These are phyloP conservation scores for Scheffersomyces cryptocercus DNA, from an alignment of 1,139 yeast species.

Conservation along the genomic window DNA sequence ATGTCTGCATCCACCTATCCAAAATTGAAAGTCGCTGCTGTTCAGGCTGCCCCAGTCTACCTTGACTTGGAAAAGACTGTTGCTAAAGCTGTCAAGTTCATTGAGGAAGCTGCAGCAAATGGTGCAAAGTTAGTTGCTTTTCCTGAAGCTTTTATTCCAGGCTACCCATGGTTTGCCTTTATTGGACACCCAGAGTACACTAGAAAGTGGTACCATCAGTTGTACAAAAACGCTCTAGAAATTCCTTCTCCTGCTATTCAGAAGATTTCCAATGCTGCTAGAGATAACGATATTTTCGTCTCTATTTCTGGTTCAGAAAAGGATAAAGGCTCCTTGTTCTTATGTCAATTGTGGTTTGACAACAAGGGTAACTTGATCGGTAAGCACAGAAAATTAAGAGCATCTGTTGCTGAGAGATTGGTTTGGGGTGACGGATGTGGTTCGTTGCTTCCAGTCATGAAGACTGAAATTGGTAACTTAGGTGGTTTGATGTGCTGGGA, in stretches of 20 bases:
- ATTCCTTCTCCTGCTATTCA: slow-evolving; percentile 6
- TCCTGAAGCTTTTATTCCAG: slow-evolving; percentile 17
- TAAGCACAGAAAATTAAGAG: slow-evolving; percentile 1
- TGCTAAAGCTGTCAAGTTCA: slow-evolving; percentile 9
- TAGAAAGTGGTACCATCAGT: slow-evolving; percentile 4
- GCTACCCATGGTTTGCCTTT: slow-evolving; percentile 13
- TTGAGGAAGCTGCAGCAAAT: slow-evolving; percentile 12
- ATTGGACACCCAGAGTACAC: slow-evolving; percentile 4
- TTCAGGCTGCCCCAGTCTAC: slow-evolving; percentile 17
- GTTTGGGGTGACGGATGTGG: slow-evolving; percentile 1
- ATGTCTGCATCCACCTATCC: neutral
- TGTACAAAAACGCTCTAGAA: slow-evolving; percentile 8
- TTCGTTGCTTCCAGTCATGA: neutral
- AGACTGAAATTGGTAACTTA: slow-evolving; percentile 1
- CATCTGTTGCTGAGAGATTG: slow-evolving; percentile 1
- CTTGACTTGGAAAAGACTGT: slow-evolving; percentile 13
- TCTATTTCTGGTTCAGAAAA: slow-evolving; percentile 1
- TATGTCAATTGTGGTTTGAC: slow-evolving; percentile 9
- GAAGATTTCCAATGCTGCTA: slow-evolving; percentile 10
- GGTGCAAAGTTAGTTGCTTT: slow-evolving; percentile 17
- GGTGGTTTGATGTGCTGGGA: slow-evolving; percentile 1
- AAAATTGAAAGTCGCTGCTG: slow-evolving; percentile 16
- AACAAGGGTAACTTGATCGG: slow-evolving; percentile 7
- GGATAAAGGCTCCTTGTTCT: slow-evolving; percentile 11
- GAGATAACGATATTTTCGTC: slow-evolving; percentile 7